These are phyloP conservation scores for Cercospora citrullina DNA, from an alignment of 2,329 filamentous ascomycete genomes.

Conservation along the genomic window DNA sequence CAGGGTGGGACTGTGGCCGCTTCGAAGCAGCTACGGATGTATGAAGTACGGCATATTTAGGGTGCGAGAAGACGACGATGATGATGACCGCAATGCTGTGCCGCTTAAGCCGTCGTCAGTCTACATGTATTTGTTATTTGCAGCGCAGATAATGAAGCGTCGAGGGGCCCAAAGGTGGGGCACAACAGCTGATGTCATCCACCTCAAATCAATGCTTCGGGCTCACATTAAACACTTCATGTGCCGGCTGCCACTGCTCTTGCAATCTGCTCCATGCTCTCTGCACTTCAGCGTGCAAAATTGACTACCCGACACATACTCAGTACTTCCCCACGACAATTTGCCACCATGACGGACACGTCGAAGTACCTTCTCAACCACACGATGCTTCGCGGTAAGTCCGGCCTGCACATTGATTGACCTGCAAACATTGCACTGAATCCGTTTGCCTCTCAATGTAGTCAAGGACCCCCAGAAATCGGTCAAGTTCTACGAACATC, in stretches of 20 bases:
- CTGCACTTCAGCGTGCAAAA: conserved; percentile 15
- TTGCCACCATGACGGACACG: conserved; percentile 59
- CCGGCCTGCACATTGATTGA: neutral
- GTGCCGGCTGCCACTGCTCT: neutral
- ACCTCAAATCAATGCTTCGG: neutral
- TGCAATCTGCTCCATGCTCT: conserved; percentile 11
- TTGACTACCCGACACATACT: conserved; percentile 17
- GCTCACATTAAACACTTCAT: neutral
- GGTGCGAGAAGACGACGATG: neutral
- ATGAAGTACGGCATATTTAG: neutral
- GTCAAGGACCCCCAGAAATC: conserved; percentile 84
- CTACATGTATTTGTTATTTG: neutral
- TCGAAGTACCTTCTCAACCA: conserved; percentile 66
- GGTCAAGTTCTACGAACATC: conserved; percentile 91
- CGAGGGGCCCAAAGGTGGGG: conserved; percentile 1
- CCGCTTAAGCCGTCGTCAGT: neutral
- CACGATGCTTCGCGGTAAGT: conserved; percentile 43
- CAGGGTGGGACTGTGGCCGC: neutral
- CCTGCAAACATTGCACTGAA: conserved; percentile 58
- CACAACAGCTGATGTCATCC: conserved; percentile 4
- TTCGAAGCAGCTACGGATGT: neutral
- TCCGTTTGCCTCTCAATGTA: conserved; percentile 46
- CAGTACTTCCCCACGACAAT: conserved; percentile 10
- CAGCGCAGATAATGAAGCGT: neutral
- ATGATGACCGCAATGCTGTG: neutral